phyloP scores from a whole-genome alignment of 1,139 yeast species.

The Pichia sp. region DNA sequence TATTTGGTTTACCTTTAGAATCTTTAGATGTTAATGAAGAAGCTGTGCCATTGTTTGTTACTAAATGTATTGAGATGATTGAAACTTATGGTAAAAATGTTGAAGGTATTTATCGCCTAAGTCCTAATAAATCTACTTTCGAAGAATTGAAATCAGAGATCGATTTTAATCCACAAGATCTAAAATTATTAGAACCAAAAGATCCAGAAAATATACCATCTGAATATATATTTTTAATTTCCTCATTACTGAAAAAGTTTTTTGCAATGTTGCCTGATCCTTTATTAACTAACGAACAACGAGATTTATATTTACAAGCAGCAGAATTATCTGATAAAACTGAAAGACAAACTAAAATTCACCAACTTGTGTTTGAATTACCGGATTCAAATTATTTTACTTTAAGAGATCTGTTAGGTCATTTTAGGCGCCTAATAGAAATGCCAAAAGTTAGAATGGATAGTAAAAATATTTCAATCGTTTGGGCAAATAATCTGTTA shows the following conservation, averaged over 20 bases:
- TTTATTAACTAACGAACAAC: conserved; percentile 51
- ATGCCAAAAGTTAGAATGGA: conserved; percentile 75
- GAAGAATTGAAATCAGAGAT: conserved; percentile 67
- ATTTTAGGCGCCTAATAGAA: conserved; percentile 37
- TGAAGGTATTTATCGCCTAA: conserved; percentile 85
- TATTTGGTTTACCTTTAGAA: conserved; percentile 74
- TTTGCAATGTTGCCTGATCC: conserved; percentile 70
- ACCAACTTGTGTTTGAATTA: conserved; percentile 77
- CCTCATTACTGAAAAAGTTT: conserved; percentile 63
- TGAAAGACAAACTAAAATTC: conserved; percentile 66
- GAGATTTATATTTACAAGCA: conserved; percentile 61
- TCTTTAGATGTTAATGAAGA: conserved; percentile 78
- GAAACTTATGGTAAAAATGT: conserved; percentile 77
- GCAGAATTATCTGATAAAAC: conserved; percentile 59
- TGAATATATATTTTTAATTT: conserved; percentile 67
- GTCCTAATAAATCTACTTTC: conserved; percentile 72
- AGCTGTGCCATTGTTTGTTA: conserved; percentile 86
- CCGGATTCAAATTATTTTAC: conserved; percentile 97
- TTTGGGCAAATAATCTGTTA: conserved; percentile 92
- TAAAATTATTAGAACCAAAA: conserved; percentile 46
- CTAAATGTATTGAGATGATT: conserved; percentile 79
- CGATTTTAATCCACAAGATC: conserved; percentile 71
- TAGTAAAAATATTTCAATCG: conserved; percentile 68
- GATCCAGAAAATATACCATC: conserved; percentile 44
- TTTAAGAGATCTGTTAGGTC: conserved; percentile 75